Conservation (phyloP, 495 filamentous ascomycete genomes). For the Neurospora sublineolata region DNA sequence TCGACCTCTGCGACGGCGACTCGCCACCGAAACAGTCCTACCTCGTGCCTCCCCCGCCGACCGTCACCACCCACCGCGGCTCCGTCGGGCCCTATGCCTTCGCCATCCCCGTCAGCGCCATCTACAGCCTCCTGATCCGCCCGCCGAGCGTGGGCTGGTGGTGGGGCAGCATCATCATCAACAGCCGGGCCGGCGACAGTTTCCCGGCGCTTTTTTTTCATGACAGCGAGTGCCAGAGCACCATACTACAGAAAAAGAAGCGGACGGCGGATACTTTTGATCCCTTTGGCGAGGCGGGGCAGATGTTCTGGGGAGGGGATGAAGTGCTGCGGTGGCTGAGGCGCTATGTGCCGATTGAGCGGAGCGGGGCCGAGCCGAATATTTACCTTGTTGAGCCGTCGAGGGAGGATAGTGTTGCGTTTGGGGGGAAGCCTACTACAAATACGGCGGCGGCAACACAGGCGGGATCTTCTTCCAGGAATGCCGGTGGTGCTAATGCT, state of each 20-base stretch:
- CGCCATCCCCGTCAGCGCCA: conserved; percentile 76
- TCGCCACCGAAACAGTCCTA: conserved; percentile 76
- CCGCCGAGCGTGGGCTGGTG: conserved; percentile 95
- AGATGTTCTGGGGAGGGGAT: conserved; percentile 95
- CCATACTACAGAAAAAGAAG: conserved; percentile 86
- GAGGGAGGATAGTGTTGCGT: conserved; percentile 69
- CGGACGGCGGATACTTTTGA: conserved; percentile 73
- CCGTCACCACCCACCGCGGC: conserved; percentile 56
- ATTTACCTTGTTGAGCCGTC: conserved; percentile 85
- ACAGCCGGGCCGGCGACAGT: conserved; percentile 75
- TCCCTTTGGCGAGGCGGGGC: conserved; percentile 73
- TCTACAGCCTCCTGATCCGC: conserved; percentile 81
- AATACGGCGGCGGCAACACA: background rate
- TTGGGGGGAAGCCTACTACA: conserved; percentile 49
- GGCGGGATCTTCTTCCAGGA: conserved; percentile 18
- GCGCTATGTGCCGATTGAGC: conserved; percentile 69
- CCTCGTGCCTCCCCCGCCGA: conserved; percentile 85
- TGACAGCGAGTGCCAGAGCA: conserved; percentile 90
- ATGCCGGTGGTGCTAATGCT: conserved; percentile 8
- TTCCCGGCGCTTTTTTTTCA: conserved; percentile 97
- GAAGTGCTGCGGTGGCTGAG: conserved; percentile 88
- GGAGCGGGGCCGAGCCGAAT: conserved; percentile 71
- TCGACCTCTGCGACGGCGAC: conserved; percentile 72
- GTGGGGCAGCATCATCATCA: conserved; percentile 92
- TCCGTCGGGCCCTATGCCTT: conserved; percentile 81